Evolutionary conservation across 2,329 filamentous ascomycete species (phyloP).

Genomic region (Cladophialophora chaetospira): DNA sequence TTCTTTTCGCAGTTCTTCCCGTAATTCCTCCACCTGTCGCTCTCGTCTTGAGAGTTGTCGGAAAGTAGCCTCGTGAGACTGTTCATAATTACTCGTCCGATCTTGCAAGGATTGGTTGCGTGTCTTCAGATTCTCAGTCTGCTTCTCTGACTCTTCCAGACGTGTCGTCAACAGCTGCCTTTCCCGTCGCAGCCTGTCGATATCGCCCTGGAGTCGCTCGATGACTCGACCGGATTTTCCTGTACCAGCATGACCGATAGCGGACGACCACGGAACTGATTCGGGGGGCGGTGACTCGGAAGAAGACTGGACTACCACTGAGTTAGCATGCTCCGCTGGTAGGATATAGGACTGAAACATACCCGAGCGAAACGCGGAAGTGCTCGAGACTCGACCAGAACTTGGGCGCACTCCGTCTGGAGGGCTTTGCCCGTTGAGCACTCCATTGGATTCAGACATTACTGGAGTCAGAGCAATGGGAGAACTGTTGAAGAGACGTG

Average conservation of each 20-base stretch:
- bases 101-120: slow-evolving; percentile 50
- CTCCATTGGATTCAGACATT: slow-evolving; percentile 32
- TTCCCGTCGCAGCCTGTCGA: slow-evolving; percentile 52
- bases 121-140: slow-evolving; percentile 48
- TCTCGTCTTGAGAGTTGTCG: slow-evolving; percentile 51
- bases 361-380: slow-evolving; percentile 32
- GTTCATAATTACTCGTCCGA: slow-evolving; percentile 48
- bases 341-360: background rate
- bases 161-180: slow-evolving; percentile 48
- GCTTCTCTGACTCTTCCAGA: slow-evolving; percentile 50
- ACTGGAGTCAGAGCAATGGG: slow-evolving; percentile 18
- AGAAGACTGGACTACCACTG: slow-evolving; percentile 21
- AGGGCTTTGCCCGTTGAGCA: slow-evolving; percentile 29
- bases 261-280: slow-evolving; percentile 49
- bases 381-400: slow-evolving; percentile 29
- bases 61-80: slow-evolving; percentile 50
- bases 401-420: slow-evolving; percentile 23
- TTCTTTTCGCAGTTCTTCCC: slow-evolving; percentile 43
- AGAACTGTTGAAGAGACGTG: slow-evolving; percentile 22
- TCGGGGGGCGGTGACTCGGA: slow-evolving; percentile 34
- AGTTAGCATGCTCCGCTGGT: background rate
- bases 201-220: slow-evolving; percentile 53
- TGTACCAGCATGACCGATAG: slow-evolving; percentile 51
- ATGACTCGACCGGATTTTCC: slow-evolving; percentile 55
- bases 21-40: slow-evolving; percentile 50